Conservation (phyloP, 2,329 filamentous ascomycete species). For the Scortechinia acanthostroma region DNA sequence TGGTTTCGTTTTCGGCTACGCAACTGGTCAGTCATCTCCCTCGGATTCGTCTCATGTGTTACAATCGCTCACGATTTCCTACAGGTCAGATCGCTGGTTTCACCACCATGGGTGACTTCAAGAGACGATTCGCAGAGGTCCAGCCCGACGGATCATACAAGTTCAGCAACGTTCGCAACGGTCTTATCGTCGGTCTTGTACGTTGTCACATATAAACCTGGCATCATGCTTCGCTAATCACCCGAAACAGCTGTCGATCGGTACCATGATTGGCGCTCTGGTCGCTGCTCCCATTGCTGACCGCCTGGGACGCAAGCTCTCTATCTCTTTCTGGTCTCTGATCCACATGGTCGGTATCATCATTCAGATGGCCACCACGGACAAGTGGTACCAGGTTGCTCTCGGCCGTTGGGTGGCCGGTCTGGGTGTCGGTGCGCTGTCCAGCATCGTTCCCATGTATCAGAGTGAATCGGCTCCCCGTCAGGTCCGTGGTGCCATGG, state of each 20-base stretch:
- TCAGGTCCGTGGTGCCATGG: slow-evolving; percentile 55
- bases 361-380: slow-evolving; percentile 52
- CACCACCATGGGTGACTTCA: slow-evolving; percentile 42
- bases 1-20: slow-evolving; percentile 57
- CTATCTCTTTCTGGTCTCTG: slow-evolving; percentile 40
- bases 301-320: slow-evolving; percentile 46
- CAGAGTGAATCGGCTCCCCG: slow-evolving; percentile 57
- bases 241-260: slow-evolving; percentile 39
- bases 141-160: neutral
- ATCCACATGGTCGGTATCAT: slow-evolving; percentile 59
- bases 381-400: slow-evolving; percentile 58
- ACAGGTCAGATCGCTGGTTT: slow-evolving; percentile 39
- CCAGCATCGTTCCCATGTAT: slow-evolving; percentile 60
- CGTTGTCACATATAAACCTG: neutral
- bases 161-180: slow-evolving; percentile 2
- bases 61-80: neutral
- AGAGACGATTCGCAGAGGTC: slow-evolving; percentile 33
- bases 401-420: slow-evolving; percentile 61
- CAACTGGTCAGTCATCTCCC: slow-evolving; percentile 32
- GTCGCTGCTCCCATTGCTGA: slow-evolving; percentile 44
- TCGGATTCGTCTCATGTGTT: neutral
- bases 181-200: slow-evolving; percentile 1
- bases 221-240: too few species aligned
- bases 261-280: slow-evolving; percentile 44
- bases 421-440: slow-evolving; percentile 60